Conservation (phyloP, 768 basidiomycete genomes). For the Antrodiella citrinella region DNA sequence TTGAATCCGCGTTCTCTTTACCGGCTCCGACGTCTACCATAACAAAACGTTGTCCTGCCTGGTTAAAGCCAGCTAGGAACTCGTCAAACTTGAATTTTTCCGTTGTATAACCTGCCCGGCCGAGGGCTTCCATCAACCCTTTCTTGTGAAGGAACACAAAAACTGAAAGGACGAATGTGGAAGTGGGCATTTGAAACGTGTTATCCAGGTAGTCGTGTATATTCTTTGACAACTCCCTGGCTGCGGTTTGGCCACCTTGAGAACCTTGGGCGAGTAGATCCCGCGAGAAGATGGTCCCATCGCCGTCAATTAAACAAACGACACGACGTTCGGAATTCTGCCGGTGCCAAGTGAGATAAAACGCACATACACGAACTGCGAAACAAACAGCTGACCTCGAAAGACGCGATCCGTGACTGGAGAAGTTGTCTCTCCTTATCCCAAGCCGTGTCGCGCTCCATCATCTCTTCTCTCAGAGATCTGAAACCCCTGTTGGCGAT, state of each 20-base stretch:
- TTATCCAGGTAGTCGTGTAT: slow-evolving; percentile 35
- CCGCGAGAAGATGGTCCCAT: slow-evolving; percentile 49
- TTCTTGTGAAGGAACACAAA: slow-evolving; percentile 59
- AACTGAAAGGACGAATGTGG: slow-evolving; percentile 45
- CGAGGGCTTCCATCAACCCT: slow-evolving; percentile 47
- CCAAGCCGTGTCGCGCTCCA: neutral
- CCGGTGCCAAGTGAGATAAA: too few relatives aligned
- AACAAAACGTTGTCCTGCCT: slow-evolving; percentile 55
- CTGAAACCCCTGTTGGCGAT: neutral
- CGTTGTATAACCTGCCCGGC: slow-evolving; percentile 24
- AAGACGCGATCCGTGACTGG: neutral
- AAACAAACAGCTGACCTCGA: neutral
- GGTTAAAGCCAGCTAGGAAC: slow-evolving; percentile 63
- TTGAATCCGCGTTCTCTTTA: slow-evolving; percentile 71
- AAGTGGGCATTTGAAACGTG: slow-evolving; percentile 5
- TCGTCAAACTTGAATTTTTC: slow-evolving; percentile 44
- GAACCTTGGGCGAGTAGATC: slow-evolving; percentile 48
- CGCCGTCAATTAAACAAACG: slow-evolving; percentile 54
- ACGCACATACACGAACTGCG: too few relatives aligned
- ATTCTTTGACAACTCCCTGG: slow-evolving; percentile 32
- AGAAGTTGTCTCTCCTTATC: neutral
- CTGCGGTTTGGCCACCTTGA: slow-evolving; percentile 50
- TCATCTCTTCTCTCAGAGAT: neutral
- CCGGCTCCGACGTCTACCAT: slow-evolving; percentile 64
- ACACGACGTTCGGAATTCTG: slow-evolving; percentile 17